Percentiles rank a stretch among this genome's conserved stretches.
These are phyloP conservation scores for Madurella fahalii DNA, from an alignment of 2,329 filamentous ascomycete species.

Conservation along the genomic window DNA sequence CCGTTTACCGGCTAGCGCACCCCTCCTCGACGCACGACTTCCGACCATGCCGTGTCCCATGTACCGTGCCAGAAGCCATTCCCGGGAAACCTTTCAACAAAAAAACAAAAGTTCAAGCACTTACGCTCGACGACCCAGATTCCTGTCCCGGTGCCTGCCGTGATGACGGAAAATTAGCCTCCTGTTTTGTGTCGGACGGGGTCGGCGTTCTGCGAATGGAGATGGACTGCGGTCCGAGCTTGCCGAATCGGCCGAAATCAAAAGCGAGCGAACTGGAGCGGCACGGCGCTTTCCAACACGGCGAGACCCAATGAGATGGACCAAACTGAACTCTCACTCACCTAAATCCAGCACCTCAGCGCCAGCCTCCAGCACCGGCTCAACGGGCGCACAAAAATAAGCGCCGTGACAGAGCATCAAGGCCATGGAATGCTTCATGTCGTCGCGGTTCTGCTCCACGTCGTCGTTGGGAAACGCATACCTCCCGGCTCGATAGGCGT, in stretches of 20 bases:
- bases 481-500: slow-evolving; percentile 33
- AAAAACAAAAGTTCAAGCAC: slow-evolving; percentile 27
- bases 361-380: slow-evolving; percentile 35
- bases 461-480: slow-evolving; percentile 40
- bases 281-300: background rate
- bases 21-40: too few species aligned
- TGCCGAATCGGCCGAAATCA: too few species aligned
- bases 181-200: background rate
- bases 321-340: slow-evolving; percentile 26
- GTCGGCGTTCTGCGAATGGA: too few species aligned
- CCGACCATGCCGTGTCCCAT: slow-evolving; percentile 6
- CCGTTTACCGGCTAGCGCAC: too few species aligned
- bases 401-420: slow-evolving; percentile 35
- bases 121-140: slow-evolving; percentile 49
- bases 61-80: slow-evolving; percentile 24
- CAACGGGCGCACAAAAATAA: slow-evolving; percentile 44
- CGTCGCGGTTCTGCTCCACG: slow-evolving; percentile 39
- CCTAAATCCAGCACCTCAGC: slow-evolving; percentile 46
- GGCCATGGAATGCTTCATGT: slow-evolving; percentile 38
- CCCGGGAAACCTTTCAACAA: slow-evolving; percentile 1
- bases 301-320: background rate
- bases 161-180: slow-evolving; percentile 16
- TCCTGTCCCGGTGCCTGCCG: slow-evolving; percentile 46
- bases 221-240: too few species aligned
- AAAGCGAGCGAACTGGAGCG: too few species aligned